Base-by-base conservation (phyloP, 805 yeast genomes). In the Wickerhamiella domercqiae region DNA sequence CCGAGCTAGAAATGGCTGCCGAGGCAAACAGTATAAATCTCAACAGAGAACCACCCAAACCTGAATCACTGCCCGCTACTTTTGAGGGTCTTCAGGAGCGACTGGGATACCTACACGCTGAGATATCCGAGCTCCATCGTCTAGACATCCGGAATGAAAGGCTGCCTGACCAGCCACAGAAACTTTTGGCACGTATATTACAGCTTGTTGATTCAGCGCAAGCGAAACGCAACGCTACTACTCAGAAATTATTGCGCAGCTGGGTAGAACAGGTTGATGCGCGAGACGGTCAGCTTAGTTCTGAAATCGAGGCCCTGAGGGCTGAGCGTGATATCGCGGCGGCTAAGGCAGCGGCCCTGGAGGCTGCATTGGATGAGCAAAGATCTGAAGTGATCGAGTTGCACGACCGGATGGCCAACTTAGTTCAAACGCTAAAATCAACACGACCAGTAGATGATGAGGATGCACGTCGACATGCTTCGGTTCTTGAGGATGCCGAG, bases 301-400 rank as follows among this genome's bases (percentile, higher is more conserved):
- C 35, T 9, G 39, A 35, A 15, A 32, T 34, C n/a, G 34, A 30
- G 16, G 16, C 33, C 5, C 14, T 21, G n/a, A 13, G 11, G 18
- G 16, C 33, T 70, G 45, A 70, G 69, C 20, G 71, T 81, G 11
- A 50, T 86, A 16, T 79, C 83, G 49, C 80, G 62, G 48, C 61
- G 86, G 37, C 67, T 86, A 3, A 96, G 95, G 0, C 70, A 70
- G 51, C 90, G 81, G 16, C 80, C 86, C 35, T 36, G 3, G 35
- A 36, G 21, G 21, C 4, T 11, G 16, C 9, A 9, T 29, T 29
- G 15, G 14, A n/a, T 11, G 14, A 7, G 7, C 18, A 14, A 31
- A 29, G 18, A 21, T 13, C 15, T 7, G 14, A 31, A 16, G 7
- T 14, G 15, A 31, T 16, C 11, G 14, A 31, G 32, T 16, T 14